A percentile compares a stretch with the other conserved stretches of the same genome.
These are phyloP conservation scores for Grosmannia penicillata DNA, from an alignment of 2,329 filamentous ascomycete species.

Conservation along the genomic window DNA sequence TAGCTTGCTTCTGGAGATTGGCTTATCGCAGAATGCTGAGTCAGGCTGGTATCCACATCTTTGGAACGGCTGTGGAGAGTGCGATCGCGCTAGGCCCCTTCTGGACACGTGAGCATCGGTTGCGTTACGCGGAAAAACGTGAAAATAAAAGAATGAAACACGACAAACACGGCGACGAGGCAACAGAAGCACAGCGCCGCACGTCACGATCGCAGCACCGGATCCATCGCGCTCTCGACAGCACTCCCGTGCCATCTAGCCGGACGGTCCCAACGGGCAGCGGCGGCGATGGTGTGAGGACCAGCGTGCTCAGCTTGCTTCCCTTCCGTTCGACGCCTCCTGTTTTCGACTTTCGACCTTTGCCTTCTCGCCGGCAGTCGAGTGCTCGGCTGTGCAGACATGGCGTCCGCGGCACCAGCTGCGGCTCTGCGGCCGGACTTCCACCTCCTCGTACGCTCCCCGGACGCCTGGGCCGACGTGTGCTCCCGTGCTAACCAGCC, in stretches of 20 bases:
- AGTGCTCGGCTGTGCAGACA: background rate
- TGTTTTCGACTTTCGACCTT: background rate
- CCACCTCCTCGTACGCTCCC: constrained; percentile 5
- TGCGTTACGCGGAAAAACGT: background rate
- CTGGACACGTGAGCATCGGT: background rate
- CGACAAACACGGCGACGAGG: background rate
- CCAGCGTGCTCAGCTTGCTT: constrained; percentile 1
- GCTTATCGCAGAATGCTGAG: background rate
- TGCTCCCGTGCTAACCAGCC: background rate
- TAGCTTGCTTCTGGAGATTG: too few species aligned
- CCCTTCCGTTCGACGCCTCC: background rate
- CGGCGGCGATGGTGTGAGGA: constrained; percentile 9
- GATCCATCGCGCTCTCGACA: too few species aligned
- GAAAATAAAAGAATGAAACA: background rate
- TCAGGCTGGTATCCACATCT: too few species aligned
- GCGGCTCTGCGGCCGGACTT: constrained; percentile 3
- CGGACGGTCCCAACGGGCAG: too few species aligned
- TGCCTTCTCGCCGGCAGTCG: background rate
- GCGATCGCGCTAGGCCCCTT: background rate
- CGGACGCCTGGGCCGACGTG: background rate
- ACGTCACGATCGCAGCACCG: background rate
- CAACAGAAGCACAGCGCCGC: background rate
- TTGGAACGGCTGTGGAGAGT: too few species aligned
- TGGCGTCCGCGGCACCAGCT: background rate
- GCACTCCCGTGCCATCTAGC: too few species aligned